phyloP scores from a whole-genome alignment of 2,329 filamentous ascomycete genomes.

The Mollisiaceae sp. region DNA sequence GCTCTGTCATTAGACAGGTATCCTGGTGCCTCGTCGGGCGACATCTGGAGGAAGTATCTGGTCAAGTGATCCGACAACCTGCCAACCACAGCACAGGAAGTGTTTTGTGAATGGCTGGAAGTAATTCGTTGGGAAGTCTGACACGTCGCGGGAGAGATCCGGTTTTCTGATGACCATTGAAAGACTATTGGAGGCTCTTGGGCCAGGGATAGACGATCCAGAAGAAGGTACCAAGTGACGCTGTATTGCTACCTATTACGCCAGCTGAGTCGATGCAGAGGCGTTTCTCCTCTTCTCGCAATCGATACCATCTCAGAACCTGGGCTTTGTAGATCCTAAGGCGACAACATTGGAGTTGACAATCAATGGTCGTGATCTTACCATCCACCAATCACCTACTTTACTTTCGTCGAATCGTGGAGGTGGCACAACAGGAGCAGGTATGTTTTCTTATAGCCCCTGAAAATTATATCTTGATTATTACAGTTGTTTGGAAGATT shows the following conservation, averaged over 20 bases:
- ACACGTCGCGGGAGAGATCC: constrained; percentile 10
- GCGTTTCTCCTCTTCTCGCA: constrained; percentile 87
- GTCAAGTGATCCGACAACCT: constrained; percentile 5
- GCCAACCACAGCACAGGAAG: neutral
- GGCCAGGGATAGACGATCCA: constrained; percentile 57
- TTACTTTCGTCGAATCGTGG: constrained; percentile 78
- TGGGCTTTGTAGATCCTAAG: constrained; percentile 83
- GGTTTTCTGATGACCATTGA: constrained; percentile 39
- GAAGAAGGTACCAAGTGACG: constrained; percentile 59
- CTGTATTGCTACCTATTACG: constrained; percentile 7
- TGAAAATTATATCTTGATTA: constrained; percentile 22
- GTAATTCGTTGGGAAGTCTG: constrained; percentile 11
- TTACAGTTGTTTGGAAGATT: constrained; percentile 84
- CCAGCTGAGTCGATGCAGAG: constrained; percentile 58
- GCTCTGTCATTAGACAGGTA: neutral
- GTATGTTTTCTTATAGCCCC: constrained; percentile 44
- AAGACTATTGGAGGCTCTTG: constrained; percentile 49
- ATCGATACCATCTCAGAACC: constrained; percentile 72
- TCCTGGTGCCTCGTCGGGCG: constrained; percentile 2
- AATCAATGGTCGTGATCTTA: constrained; percentile 72
- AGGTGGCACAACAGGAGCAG: constrained; percentile 75
- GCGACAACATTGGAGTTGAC: constrained; percentile 68
- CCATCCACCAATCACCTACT: constrained; percentile 81
- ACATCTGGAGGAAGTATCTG: neutral
- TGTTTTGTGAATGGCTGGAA: constrained; percentile 6